Base-by-base conservation (phyloP, 2,329 filamentous ascomycete genomes). In the Teratosphaeria gauchensis region DNA sequence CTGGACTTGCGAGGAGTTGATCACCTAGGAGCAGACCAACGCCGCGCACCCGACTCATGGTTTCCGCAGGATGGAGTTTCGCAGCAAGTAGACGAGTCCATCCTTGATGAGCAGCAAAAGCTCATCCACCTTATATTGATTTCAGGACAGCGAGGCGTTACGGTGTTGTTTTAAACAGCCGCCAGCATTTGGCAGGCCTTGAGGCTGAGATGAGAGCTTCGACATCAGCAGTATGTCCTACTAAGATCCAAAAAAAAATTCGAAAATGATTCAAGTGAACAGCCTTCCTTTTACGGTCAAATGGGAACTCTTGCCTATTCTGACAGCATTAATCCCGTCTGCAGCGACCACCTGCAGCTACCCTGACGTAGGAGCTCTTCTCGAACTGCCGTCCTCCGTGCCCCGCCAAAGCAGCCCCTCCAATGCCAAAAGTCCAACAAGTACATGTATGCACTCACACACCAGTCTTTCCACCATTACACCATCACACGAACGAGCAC, bases 1-100 rank as follows among this genome's bases (percentile, higher is more conserved):
- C 75, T 99, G 94, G 94, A 95, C 92, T 38, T 96, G 92, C 77
- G 94, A 97, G 77, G 94, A 99, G 76, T 81, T 97, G 64, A 82
- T 96, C 58, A 62, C 54, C 35, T 62, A 60, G 56, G 59, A 59
- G 51, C 24, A 46, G 51, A 33, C 1, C 42, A 48, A 48, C 42
- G n/a, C 42, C 42, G 16, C 42, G 16, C 42, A 48, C 5, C 42
- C 42, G 16, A 21, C 16, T 21, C 42, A 21, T 48, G 16, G 42
- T 2, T 48, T 48, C 42, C 42, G n/a, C 19, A 21, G 42, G n/a
- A 33, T 54, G 35, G 31, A 24, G 28, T 12, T 35, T 21, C 31
- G 31, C 24, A 32, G 5, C 16, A 35, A 35, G 53, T 4, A 54
- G 16, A 33, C 9, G 8, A 12, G 3, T 33, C 19, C 16, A 6